Evolutionary conservation across 2,329 filamentous ascomycete species (phyloP), one percentile per base, ranked within the genome.

Genomic region (Rhinocladiella mackenziei): DNA sequence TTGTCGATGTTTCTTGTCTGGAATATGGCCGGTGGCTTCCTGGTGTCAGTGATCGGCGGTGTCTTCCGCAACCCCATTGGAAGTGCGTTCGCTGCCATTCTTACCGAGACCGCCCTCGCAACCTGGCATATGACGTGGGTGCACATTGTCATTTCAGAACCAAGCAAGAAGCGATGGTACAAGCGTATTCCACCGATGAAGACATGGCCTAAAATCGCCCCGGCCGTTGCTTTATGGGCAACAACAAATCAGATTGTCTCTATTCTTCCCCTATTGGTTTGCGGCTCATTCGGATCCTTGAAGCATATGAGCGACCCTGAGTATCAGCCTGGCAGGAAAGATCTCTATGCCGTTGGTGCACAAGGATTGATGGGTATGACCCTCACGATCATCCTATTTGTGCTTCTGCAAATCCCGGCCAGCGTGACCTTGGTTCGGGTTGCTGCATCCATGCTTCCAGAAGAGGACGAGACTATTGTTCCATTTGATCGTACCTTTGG

Each of bases 401-500:
- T 84, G 31, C 66, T 88, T 43, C 65, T 89, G 48, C 72, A 86
- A 51, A 75, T 96, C 44, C 89, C 91, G 13, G 78, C 86, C 28
- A 76, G 78, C 47, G 84, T 91, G 22, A 78, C 86, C 15, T 78
- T 94, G 47, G 75, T 84, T 54, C 87, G 91, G 51, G 81, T 95
- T 25, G 88, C 94, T 63, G 89, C 89, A 5, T 91, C 86, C 36
- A 80, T 95, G 56, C 79, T 97, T 2, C 79, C 88, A 1, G 83
- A 87, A 47, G 81, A 86, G 13, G 77, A 89, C 55, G 84, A 94
- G 67, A 81, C 86, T 18, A 85, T 96, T 53, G 82, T 97, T 25
- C 83, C 87, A 22, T 95, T 97, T 59, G 91, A 97, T 72, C 85
- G 89, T 54, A 83, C 83, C 20, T 94, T 94, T 60, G 79, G 77